Evolutionary conservation across 202 grass and related monocot genomes (phyloP).

Genomic region (Brachypodium distachyon): DNA sequence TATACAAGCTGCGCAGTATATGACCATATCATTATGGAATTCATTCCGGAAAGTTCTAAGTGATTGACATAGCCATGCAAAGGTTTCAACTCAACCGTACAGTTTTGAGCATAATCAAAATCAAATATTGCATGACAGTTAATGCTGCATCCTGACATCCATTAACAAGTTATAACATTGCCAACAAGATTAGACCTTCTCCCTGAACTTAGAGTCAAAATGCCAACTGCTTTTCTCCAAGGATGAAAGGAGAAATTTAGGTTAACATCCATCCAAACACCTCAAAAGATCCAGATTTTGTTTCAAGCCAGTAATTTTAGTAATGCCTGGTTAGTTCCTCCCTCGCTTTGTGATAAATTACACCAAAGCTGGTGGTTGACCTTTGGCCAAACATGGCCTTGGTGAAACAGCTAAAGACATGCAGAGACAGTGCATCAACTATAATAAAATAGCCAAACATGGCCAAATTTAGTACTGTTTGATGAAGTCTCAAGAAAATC

Average conservation of each 20-base stretch:
- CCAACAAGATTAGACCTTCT: not conserved
- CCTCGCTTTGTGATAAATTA: not conserved
- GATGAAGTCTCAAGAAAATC: not conserved
- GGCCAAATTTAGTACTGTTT: not conserved
- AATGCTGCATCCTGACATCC: not conserved
- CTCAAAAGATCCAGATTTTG: not conserved
- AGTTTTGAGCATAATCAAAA: not conserved
- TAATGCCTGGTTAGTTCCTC: not conserved
- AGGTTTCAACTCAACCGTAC: not conserved
- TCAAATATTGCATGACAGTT: not conserved
- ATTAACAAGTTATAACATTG: not conserved
- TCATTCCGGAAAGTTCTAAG: not conserved
- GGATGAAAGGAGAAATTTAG: not conserved
- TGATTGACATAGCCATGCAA: not conserved
- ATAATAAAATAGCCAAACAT: slow-evolving; percentile 11
- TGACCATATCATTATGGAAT: not conserved
- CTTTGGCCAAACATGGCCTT: not conserved
- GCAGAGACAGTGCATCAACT: not conserved
- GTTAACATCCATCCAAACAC: not conserved
- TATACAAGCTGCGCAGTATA: not conserved
- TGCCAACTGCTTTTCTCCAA: not conserved
- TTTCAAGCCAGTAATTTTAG: not conserved
- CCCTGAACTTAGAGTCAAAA: not conserved
- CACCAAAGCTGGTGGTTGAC: not conserved
- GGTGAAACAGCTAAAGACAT: not conserved